Base-by-base conservation (phyloP, 768 basidiomycete species). In the Xanthoconium stramineum region DNA sequence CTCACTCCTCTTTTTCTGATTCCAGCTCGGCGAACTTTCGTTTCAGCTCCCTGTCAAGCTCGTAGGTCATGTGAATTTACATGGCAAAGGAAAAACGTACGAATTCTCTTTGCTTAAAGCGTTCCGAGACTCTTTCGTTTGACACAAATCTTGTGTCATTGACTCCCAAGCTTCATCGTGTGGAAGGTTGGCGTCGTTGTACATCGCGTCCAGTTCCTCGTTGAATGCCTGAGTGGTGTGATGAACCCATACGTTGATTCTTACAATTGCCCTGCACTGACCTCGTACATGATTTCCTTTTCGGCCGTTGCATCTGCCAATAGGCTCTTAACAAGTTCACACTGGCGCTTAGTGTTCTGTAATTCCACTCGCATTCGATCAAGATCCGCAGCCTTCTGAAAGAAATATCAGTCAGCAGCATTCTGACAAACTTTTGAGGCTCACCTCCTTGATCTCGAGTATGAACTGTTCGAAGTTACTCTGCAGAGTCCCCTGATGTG, bases 281-380 rank as follows among this genome's bases (percentile, higher is more conserved):
- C 93, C 78, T 94, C 89, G 61, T 94, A 95, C 82, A 96, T 88
- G 69, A 93, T 89, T 65, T 94, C 91, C 71, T 95, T 90, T 75
- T 97, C 94, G 2, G 85, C 80, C 10, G 87, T 89, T 33, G 84
- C 82, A 64, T 95, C 89, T 17, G 80, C 78, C 14, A 93, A 76
- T 30, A 94, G 78, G 61, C 82, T 83, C 70, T 91, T 91, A 5
- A 94, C 82, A 30, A 93, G 74, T 61, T 90, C 91, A 58, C 84
- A 86, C 68, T 91, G 89, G 17, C 89, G 81, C 60, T 81, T 86
- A 17, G 82, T 72, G 59, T 81, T 84, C 65, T 86, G 82, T 32
- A 94, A 76, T 59, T 93, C 90, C 29, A 80, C 69, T 50, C 79
- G 78, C 20, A 80, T 70, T 53, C 78, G 80, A 63, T 88, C 86